These are phyloP conservation scores for Boletellus ananas DNA, from an alignment of 768 basidiomycete genomes.

Conservation along the genomic window DNA sequence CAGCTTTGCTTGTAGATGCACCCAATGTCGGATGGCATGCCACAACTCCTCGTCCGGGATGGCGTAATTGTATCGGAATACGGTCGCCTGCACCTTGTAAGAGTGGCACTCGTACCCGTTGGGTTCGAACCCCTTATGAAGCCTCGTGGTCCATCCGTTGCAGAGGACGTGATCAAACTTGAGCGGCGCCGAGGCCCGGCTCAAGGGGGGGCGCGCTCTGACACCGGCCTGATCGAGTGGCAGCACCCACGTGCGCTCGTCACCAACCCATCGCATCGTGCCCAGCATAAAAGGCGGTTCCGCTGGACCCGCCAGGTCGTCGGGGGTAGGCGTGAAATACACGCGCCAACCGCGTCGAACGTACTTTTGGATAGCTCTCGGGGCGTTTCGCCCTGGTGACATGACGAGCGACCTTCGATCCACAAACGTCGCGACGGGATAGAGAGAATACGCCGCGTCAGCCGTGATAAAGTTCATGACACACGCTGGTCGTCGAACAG, in stretches of 20 bases:
- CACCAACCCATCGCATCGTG: constrained; percentile 30
- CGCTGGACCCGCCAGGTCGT: not conserved
- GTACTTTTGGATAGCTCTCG: constrained; percentile 32
- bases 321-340: constrained; percentile 2
- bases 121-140: not conserved
- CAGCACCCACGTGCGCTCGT: constrained; percentile 30
- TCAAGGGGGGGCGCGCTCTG: constrained; percentile 8
- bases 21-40: constrained; percentile 5
- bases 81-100: constrained; percentile 9
- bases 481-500: not conserved
- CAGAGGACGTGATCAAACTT: constrained; percentile 12
- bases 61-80: constrained; percentile 27
- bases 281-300: constrained; percentile 17
- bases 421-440: constrained; percentile 39
- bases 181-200: constrained; percentile 9
- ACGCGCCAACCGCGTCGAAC: constrained; percentile 35
- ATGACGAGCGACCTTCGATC: constrained; percentile 25
- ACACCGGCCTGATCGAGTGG: constrained; percentile 23
- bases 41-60: constrained; percentile 10
- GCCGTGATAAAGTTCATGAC: constrained; percentile 41
- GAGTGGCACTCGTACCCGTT: not conserved
- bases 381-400: constrained; percentile 5
- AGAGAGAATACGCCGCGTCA: constrained; percentile 38
- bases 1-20: not conserved
- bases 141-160: constrained; percentile 14